Evolutionary conservation across 345 rosid species (phyloP), one percentile per base, ranked within the genome.

Genomic region (Cardiospermum halicacabum): DNA sequence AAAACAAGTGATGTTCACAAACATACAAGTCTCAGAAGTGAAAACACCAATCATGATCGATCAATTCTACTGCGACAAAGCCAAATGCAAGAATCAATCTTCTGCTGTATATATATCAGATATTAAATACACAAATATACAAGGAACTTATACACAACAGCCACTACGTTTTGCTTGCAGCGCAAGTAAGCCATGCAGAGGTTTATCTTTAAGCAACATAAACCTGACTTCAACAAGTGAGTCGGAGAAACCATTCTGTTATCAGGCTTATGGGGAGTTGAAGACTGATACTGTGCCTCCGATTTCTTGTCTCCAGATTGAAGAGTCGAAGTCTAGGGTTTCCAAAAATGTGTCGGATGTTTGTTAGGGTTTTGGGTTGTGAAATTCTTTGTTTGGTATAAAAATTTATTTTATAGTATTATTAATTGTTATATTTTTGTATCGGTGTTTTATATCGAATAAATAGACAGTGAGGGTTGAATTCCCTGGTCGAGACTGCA

Each of bases 131-230:
- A 43, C 66, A 56, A 82, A 82, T 61, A 86, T 93, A 69, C 69
- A 65, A 76, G 98, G 98, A 71, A 93, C 97, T 51, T 90, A 90
- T 62, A 82, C 94, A 10, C 59, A 32, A 54, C 57, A 81, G 64
- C 84, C 97, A 10, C 80, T 80, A 36, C 82, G 78, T 69, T 75
- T 89, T 42, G 98, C 96, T 4, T 93, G 96, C 84, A 93, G 97
- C 55, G 92, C 89, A 62, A 75, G 69, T 78, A 43, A 78, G 72
- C 97, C 98, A 16, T 93, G 98, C 82, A 74, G 77, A 1, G 90
- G 89, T 12, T 53, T 89, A 63, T 82, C 90, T 34, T 57, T 93
- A 40, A 72, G 75, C 24, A 69, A 82, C 49, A 85, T 85, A 64
- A 73, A 84, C 70, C 87, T 93, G 49, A 80, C 74, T 57, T 48